Percentiles rank a stretch among this genome's conserved stretches.
phyloP scores from a whole-genome alignment of 129 eudicot species.

The Pulicaria dysenterica region DNA sequence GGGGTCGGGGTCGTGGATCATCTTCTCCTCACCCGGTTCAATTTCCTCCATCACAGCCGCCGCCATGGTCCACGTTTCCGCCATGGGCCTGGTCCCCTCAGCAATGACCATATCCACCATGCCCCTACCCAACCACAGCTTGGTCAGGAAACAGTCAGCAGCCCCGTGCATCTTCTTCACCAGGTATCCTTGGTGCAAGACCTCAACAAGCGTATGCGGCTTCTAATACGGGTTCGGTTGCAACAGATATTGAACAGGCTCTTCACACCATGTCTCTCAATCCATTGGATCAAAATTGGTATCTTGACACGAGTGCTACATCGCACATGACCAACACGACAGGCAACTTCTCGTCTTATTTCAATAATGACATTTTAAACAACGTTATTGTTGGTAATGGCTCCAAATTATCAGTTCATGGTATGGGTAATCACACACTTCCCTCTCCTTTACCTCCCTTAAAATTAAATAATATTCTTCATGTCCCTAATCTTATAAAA shows the following conservation, averaged over 20 bases:
- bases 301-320: background rate
- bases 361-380: background rate
- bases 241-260: background rate
- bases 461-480: background rate
- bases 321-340: background rate
- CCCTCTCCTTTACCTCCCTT: background rate
- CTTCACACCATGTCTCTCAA: background rate
- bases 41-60: too few relatives aligned
- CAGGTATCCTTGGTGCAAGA: too few relatives aligned
- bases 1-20: too few relatives aligned
- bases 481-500: background rate
- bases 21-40: too few relatives aligned
- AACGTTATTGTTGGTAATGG: background rate
- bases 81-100: too few relatives aligned
- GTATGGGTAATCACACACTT: background rate
- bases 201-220: too few relatives aligned
- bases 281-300: background rate
- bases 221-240: too few relatives aligned
- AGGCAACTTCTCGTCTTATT: constrained; percentile 1
- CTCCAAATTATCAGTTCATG: background rate
- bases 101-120: too few relatives aligned
- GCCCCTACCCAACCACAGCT: too few relatives aligned
- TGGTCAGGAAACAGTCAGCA: too few relatives aligned
- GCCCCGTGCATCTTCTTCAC: too few relatives aligned
- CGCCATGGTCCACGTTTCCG: too few relatives aligned